Evolutionary conservation across 2,329 filamentous ascomycete species (phyloP).

Genomic region (Chaetomiaceae sp.): DNA sequence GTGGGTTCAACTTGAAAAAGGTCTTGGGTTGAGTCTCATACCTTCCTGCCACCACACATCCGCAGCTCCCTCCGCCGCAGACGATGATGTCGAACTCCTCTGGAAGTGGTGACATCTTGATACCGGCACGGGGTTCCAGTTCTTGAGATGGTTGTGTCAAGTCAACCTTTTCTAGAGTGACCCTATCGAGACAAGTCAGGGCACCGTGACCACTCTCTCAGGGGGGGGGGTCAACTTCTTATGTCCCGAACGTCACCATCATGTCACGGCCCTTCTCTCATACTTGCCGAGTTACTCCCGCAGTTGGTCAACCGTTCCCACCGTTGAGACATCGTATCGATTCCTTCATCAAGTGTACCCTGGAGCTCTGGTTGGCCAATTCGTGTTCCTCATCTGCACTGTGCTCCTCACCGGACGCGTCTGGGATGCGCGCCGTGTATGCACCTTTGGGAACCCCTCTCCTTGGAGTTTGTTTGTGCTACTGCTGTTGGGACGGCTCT

Average conservation of each 20-base stretch:
- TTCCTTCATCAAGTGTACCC: neutral
- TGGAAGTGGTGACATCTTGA: constrained; percentile 47
- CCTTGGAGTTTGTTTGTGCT: constrained; percentile 1
- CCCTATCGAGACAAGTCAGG: neutral
- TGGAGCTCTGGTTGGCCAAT: constrained; percentile 10
- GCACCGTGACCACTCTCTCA: neutral
- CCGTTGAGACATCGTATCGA: neutral
- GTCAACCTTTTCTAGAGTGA: neutral
- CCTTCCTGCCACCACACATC: constrained; percentile 55
- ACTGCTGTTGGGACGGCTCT: constrained; percentile 3
- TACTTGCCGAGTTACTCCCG: neutral
- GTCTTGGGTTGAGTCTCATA: too few relatives aligned
- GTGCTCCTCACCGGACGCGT: neutral
- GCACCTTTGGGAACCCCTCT: constrained; percentile 26
- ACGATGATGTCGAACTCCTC: constrained; percentile 81
- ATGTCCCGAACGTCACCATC: neutral
- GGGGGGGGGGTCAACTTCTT: neutral
- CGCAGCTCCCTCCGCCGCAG: constrained; percentile 67
- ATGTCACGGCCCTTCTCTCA: too few relatives aligned
- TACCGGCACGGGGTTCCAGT: neutral
- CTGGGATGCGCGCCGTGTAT: constrained; percentile 3
- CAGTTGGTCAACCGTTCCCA: neutral
- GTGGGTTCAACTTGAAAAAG: too few relatives aligned
- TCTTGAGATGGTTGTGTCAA: neutral
- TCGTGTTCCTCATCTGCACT: neutral